Conservation (phyloP, 148 eudicot genomes). For the Mesembryanthemum crystallinum region DNA sequence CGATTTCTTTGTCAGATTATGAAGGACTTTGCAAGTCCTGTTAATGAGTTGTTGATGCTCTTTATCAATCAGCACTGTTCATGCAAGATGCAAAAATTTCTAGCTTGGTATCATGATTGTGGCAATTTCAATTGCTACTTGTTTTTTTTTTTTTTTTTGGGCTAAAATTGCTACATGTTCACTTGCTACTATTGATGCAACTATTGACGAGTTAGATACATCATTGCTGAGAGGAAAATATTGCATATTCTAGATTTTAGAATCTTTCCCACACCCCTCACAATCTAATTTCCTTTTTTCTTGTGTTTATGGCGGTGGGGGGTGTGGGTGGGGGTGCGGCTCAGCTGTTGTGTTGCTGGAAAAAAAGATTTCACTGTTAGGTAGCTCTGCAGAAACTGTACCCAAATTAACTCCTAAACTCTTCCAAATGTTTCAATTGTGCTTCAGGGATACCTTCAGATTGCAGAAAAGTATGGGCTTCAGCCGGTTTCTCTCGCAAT, state of each 20-base stretch:
- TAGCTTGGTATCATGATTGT: neutral
- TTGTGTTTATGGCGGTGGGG: neutral
- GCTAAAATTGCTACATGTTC: neutral
- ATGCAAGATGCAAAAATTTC: neutral
- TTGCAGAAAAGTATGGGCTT: slow-evolving; percentile 62
- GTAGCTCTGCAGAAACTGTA: neutral
- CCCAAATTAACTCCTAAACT: neutral
- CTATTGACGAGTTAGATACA: neutral
- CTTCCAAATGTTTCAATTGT: neutral
- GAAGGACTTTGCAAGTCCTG: neutral
- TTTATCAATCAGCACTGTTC: neutral
- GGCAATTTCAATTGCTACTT: neutral
- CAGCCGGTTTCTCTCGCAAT: slow-evolving; percentile 81
- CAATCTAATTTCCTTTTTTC: neutral
- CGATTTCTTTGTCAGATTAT: slow-evolving; percentile 2
- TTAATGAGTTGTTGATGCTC: neutral
- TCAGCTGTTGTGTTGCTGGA: neutral
- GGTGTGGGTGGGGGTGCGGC: neutral
- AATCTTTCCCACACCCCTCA: neutral
- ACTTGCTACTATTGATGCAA: neutral
- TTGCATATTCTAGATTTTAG: neutral
- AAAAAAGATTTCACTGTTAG: neutral
- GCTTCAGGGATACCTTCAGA: slow-evolving; percentile 64
- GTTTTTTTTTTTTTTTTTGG: too few species aligned
- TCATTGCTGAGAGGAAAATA: neutral